Evolutionary conservation across 1,284 basidiomycete species (phyloP).

Genomic region (Rhodotorula sp.): DNA sequence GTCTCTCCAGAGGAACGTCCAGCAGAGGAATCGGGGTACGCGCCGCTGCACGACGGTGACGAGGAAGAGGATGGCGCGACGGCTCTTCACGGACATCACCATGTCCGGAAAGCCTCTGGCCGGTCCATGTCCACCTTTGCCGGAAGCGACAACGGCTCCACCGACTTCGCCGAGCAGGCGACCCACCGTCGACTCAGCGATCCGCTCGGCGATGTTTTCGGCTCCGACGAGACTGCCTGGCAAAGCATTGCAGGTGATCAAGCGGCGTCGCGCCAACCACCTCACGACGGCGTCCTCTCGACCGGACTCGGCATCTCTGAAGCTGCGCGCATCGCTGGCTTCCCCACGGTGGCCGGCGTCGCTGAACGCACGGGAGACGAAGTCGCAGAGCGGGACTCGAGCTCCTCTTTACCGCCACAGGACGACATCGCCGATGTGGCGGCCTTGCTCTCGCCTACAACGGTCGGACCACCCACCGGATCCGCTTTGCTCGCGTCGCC

Average conservation of each 20-base stretch:
- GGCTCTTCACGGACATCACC: too few relatives aligned
- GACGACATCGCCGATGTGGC: constrained; percentile 40
- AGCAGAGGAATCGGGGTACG: constrained; percentile 1
- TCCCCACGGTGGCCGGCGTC: constrained; percentile 13
- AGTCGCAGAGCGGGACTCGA: constrained; percentile 8
- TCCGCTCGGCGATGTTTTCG: constrained; percentile 39
- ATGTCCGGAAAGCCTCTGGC: neutral
- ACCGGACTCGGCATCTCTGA: constrained; percentile 38
- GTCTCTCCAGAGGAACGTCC: neutral
- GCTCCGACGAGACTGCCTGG: constrained; percentile 41
- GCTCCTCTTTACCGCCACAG: constrained; percentile 21
- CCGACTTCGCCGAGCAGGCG: neutral
- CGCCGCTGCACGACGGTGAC: constrained; percentile 6
- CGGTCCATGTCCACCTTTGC: neutral
- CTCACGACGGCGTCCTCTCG: constrained; percentile 25
- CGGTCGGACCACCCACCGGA: neutral
- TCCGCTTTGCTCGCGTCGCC: constrained; percentile 40
- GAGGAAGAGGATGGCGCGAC: constrained; percentile 8
- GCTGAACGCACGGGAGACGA: constrained; percentile 13
- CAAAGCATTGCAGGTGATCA: constrained; percentile 22
- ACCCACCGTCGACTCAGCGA: neutral
- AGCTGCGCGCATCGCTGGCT: neutral
- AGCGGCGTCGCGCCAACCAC: constrained; percentile 1
- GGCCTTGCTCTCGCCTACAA: constrained; percentile 26
- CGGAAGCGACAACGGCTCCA: constrained; percentile 1